These are phyloP conservation scores for Blattamonas nauphoetae DNA, from an alignment of 78 protist species.

Conservation along the genomic window DNA sequence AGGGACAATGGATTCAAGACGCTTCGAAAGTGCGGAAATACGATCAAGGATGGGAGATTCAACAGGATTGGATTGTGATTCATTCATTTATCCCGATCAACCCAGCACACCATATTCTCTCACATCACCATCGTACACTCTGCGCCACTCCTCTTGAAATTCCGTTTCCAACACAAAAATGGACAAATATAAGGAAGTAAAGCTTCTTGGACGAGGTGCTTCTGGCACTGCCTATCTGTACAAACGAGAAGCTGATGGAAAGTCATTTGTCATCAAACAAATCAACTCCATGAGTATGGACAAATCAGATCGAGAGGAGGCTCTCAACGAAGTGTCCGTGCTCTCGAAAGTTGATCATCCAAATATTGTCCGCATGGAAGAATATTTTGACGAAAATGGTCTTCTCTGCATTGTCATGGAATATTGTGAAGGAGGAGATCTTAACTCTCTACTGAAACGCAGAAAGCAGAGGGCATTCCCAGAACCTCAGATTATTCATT, in stretches of 20 bases:
- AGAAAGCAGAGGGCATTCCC: background rate
- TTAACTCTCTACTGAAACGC: background rate
- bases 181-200: background rate
- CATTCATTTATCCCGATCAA: too few relatives aligned
- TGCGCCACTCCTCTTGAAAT: too few relatives aligned
- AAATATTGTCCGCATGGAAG: slow-evolving; percentile 13
- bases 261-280: slow-evolving; percentile 14
- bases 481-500: slow-evolving; percentile 28
- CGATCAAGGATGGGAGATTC: too few relatives aligned
- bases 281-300: background rate
- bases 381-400: background rate
- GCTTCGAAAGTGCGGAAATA: too few relatives aligned
- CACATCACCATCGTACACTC: too few relatives aligned
- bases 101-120: too few relatives aligned
- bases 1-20: too few relatives aligned
- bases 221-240: slow-evolving; percentile 23
- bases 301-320: background rate
- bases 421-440: slow-evolving; percentile 44
- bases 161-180: too few relatives aligned
- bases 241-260: background rate
- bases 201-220: slow-evolving; percentile 31
- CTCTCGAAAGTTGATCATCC: slow-evolving; percentile 26
- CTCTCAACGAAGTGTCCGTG: slow-evolving; percentile 20
- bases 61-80: too few relatives aligned
- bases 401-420: slow-evolving; percentile 39